These are phyloP conservation scores for Gaeumannomyces sp. DNA, from an alignment of 2,329 filamentous ascomycete genomes.

Conservation along the genomic window DNA sequence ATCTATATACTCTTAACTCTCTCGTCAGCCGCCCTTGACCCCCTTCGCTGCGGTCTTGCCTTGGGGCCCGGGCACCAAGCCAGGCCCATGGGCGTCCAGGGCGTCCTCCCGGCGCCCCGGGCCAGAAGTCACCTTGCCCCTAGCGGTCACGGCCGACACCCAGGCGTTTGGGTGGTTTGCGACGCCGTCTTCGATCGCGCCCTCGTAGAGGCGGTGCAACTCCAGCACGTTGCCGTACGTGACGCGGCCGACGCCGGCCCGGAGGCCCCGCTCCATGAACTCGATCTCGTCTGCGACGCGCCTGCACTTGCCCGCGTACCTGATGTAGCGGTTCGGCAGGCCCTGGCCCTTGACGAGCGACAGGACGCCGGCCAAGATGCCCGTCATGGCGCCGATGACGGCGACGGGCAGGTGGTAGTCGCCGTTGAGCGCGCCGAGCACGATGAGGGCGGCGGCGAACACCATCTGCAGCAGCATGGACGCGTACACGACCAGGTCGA, in stretches of 20 bases:
- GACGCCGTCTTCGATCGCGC: neutral
- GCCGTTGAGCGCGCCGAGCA: slow-evolving; percentile 37
- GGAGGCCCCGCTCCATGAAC: slow-evolving; percentile 22
- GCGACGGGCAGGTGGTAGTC: slow-evolving; percentile 47
- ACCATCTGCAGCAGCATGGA: slow-evolving; percentile 40
- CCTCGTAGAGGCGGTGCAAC: neutral
- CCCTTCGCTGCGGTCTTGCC: too few relatives aligned
- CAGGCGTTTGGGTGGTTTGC: neutral
- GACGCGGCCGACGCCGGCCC: slow-evolving; percentile 1
- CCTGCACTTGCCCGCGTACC: slow-evolving; percentile 18
- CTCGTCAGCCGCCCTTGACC: too few relatives aligned
- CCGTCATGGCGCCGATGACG: slow-evolving; percentile 55
- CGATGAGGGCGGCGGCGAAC: slow-evolving; percentile 40
- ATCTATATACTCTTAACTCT: too few relatives aligned
- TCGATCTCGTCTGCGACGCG: slow-evolving; percentile 39
- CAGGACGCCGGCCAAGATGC: slow-evolving; percentile 54
- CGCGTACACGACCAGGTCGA: slow-evolving; percentile 33
- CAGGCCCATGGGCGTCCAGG: too few relatives aligned
- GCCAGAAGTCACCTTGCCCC: too few relatives aligned
- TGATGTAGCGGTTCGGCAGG: slow-evolving; percentile 32
- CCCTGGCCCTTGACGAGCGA: slow-evolving; percentile 49
- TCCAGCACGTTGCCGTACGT: neutral
- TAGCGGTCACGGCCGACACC: neutral
- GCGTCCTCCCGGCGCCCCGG: too few relatives aligned
- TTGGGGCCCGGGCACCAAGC: too few relatives aligned